Evolutionary conservation across 2,329 filamentous ascomycete genomes (phyloP).

Genomic region (Aurifilum marmelostoma): DNA sequence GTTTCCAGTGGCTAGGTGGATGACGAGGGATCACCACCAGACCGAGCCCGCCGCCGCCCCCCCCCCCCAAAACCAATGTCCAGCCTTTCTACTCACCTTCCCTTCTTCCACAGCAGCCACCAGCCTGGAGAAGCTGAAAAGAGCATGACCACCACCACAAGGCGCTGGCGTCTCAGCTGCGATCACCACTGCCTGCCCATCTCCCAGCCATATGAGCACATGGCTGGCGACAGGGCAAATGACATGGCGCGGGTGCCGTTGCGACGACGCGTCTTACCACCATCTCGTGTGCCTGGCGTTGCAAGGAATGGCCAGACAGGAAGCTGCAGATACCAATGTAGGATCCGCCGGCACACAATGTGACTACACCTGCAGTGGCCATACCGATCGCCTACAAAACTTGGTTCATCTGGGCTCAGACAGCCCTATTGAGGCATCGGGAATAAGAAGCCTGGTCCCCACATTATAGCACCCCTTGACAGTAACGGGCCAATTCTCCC

Average conservation of each 20-base stretch:
- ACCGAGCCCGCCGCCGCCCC: too few species aligned
- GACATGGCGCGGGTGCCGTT: background rate
- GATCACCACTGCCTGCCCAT: background rate
- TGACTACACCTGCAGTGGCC: background rate
- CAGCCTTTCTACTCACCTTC: background rate
- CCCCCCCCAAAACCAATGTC: too few species aligned
- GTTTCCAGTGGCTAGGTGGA: background rate
- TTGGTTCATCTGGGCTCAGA: background rate
- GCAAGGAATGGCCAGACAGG: slow-evolving; percentile 6
- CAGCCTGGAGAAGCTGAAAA: background rate
- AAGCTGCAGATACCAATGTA: background rate
- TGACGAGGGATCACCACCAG: background rate
- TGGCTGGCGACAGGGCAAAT: background rate
- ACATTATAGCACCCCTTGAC: background rate
- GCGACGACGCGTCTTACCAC: background rate
- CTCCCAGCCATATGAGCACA: background rate
- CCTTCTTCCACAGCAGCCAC: background rate
- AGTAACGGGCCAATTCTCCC: background rate
- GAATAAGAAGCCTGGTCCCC: background rate
- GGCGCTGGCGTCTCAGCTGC: slow-evolving; percentile 1
- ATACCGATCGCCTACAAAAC: background rate
- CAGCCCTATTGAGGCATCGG: background rate
- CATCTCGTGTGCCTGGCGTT: background rate
- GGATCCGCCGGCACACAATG: background rate
- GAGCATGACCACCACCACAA: background rate